Conservation (phyloP, 139 green algal species). For the Eudorina sp. region DNA sequence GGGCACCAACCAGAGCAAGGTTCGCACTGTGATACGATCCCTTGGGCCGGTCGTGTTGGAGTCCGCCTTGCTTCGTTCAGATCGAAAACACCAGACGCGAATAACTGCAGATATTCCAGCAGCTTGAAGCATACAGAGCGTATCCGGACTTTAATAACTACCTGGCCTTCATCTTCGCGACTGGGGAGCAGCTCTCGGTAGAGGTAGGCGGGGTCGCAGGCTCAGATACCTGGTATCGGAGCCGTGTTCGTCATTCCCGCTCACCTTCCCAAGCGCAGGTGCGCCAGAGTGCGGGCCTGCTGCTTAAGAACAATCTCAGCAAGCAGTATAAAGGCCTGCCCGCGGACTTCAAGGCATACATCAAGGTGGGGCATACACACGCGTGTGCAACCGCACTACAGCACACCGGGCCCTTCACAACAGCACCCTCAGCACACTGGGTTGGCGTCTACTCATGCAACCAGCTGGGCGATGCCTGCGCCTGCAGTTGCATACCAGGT, state of each 20-base stretch:
- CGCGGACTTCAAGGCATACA: slow-evolving; percentile 76
- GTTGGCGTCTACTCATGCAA: too few relatives aligned
- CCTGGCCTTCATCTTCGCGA: slow-evolving; percentile 90
- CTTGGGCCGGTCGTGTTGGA: neutral
- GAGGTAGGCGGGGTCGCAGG: slow-evolving; percentile 77
- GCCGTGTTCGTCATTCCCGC: neutral
- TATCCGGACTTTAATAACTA: slow-evolving; percentile 98
- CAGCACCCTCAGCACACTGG: too few relatives aligned
- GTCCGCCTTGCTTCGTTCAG: neutral
- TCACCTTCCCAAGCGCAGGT: slow-evolving; percentile 69
- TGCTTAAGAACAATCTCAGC: slow-evolving; percentile 97
- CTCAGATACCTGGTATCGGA: too few relatives aligned
- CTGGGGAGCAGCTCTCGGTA: slow-evolving; percentile 73
- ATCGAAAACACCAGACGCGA: neutral
- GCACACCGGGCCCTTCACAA: too few relatives aligned
- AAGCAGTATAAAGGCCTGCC: slow-evolving; percentile 69
- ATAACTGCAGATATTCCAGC: slow-evolving; percentile 82
- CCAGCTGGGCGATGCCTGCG: too few relatives aligned
- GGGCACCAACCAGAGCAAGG: slow-evolving; percentile 85
- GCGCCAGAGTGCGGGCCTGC: slow-evolving; percentile 91
- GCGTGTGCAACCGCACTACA: neutral
- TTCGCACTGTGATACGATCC: slow-evolving; percentile 36
- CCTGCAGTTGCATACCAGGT: too few relatives aligned
- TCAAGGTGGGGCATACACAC: slow-evolving; percentile 76
- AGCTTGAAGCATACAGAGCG: slow-evolving; percentile 83